Base-by-base conservation (phyloP, 2,329 filamentous ascomycete genomes). In the Graphilbum fragrans region DNA sequence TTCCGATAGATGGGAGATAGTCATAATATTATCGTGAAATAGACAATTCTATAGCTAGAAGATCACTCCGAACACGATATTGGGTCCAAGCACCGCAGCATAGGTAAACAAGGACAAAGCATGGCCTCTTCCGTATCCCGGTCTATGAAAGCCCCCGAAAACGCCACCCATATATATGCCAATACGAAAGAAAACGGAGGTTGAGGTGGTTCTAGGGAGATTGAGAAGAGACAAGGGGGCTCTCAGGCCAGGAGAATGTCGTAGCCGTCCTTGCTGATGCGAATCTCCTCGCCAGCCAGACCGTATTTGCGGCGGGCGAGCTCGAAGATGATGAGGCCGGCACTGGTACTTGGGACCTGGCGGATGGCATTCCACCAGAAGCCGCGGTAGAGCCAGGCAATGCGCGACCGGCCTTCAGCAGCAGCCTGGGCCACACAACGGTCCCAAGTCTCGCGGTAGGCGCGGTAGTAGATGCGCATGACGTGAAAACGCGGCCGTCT, bases 241-340 rank as follows among this genome's bases (percentile, higher is more conserved):
- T 32, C 35, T 25, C n/a, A 48, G 12, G 35, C 36, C 9, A 86
- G 62, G 47, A 85, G 52, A 51, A 87, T 85, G 51, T 85, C 77
- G 50, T 83, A 83, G 2, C 80, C 79, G 48, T 82, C 80, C 55
- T 75, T 74, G 38, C 69, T 72, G 41, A 83, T 85, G 49, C 68
- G 69, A 47, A 77, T 77, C 51, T 71, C 70, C 38, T 81, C 78
- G 17, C 67, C 66, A 2, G 71, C 69, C 44, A 73, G 65, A 2
- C 78, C 79, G 50, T 86, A 87, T 59, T 84, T 85, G 29, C 82
- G 66, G 43, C 83, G 65, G 31, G 86, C 76, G 35, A 88, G 55
- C 60, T 88, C 83, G 55, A 88, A 88, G 18, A 86, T 83, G 49
- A 88, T 84, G 45, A 88, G 56, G 0, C 82, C 83, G 0, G 82